Conservation (phyloP, 768 basidiomycete genomes). For the Coprinopsis strossmayeri region DNA sequence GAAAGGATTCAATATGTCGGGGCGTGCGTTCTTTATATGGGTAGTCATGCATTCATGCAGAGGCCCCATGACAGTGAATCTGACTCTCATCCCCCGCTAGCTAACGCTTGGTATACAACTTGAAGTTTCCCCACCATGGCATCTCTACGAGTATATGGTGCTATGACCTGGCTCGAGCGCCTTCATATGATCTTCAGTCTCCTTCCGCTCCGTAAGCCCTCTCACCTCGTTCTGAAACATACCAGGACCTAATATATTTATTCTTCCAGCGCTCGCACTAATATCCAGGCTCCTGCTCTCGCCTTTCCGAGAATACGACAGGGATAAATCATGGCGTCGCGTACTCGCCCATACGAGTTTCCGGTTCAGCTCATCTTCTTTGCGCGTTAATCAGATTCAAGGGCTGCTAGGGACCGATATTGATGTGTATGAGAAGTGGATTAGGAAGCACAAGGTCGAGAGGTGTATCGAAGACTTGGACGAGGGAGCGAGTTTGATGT, state of each 20-base stretch:
- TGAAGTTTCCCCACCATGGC: too few relatives aligned
- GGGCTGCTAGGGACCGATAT: constrained; percentile 16
- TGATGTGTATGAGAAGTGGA: constrained; percentile 17
- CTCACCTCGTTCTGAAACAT: neutral
- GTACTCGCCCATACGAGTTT: constrained; percentile 5
- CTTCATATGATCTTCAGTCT: constrained; percentile 3
- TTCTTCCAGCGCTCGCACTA: constrained; percentile 3
- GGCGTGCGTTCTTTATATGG: too few relatives aligned
- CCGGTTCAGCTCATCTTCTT: constrained; percentile 8
- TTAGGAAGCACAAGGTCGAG: constrained; percentile 14
- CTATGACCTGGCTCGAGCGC: constrained; percentile 1
- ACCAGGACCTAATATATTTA: neutral
- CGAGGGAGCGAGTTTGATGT: constrained; percentile 21
- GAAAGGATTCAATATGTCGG: too few relatives aligned
- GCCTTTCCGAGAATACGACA: constrained; percentile 2
- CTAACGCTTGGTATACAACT: too few relatives aligned
- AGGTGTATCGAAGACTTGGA: constrained; percentile 22
- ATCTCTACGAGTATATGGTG: neutral
- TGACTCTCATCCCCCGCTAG: too few relatives aligned
- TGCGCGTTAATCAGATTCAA: constrained; percentile 18
- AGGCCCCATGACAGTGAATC: too few relatives aligned
- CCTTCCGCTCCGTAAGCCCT: constrained; percentile 1
- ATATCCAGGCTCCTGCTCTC: neutral
- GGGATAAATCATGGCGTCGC: constrained; percentile 8
- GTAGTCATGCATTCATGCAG: too few relatives aligned